Percentiles rank a stretch among this genome's conserved stretches.
phyloP scores from a whole-genome alignment of 306 rosid genomes.

The Arachis stenosperma region DNA sequence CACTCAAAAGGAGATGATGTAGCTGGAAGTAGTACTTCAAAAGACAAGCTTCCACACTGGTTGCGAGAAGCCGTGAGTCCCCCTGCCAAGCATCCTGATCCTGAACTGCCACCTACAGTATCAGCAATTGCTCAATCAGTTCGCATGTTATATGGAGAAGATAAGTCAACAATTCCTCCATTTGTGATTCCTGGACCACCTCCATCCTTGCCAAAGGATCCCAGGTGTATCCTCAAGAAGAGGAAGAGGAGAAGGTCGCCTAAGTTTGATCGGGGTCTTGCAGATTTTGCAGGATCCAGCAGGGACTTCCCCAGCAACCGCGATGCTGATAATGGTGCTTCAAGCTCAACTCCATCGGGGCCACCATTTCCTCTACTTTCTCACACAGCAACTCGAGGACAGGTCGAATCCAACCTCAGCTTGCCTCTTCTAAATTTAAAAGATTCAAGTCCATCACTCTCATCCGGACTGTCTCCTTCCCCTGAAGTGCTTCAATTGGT shows the following conservation, averaged over 20 bases:
- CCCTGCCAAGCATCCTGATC: slow-evolving; percentile 72
- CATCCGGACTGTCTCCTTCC: slow-evolving; percentile 75
- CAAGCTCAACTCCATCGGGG: slow-evolving; percentile 65
- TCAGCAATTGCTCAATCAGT: slow-evolving; percentile 94
- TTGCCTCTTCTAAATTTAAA: slow-evolving; percentile 51
- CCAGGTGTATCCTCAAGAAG: slow-evolving; percentile 74
- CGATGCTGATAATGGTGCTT: slow-evolving; percentile 55
- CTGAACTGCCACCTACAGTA: slow-evolving; percentile 87
- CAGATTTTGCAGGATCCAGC: slow-evolving; percentile 56
- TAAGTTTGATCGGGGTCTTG: slow-evolving; percentile 46
- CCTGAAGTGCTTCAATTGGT: slow-evolving; percentile 94
- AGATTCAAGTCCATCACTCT: slow-evolving; percentile 47
- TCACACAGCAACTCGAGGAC: slow-evolving; percentile 52
- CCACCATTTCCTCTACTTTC: slow-evolving; percentile 63
- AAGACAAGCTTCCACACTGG: slow-evolving; percentile 97
- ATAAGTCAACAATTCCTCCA: slow-evolving; percentile 82
- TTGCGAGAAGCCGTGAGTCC: slow-evolving; percentile 87
- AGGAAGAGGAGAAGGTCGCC: slow-evolving; percentile 63
- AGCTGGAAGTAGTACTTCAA: slow-evolving; percentile 70
- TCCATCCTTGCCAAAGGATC: slow-evolving; percentile 85
- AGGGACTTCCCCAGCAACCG: slow-evolving; percentile 48
- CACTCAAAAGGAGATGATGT: slow-evolving; percentile 55
- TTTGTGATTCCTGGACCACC: slow-evolving; percentile 93
- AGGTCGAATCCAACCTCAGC: slow-evolving; percentile 62
- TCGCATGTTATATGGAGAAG: slow-evolving; percentile 85